Base-by-base conservation (phyloP, 2,329 filamentous ascomycete genomes). In the Fusarium chlamydosporum region DNA sequence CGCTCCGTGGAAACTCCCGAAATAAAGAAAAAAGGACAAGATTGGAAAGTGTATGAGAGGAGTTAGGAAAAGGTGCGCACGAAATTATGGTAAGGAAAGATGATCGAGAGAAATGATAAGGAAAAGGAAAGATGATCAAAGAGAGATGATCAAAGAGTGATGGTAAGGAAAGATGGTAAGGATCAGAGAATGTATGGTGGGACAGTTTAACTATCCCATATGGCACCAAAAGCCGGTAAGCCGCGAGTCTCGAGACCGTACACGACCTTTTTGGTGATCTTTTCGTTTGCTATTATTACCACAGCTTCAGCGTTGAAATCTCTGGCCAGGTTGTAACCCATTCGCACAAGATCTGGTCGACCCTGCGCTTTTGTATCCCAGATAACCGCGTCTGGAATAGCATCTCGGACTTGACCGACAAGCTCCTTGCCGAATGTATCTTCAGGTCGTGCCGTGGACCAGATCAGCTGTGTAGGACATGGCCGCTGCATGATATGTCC, bases 271-370 rank as follows among this genome's bases (percentile, higher is more conserved):
- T 84, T 84, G 18, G 91, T 93, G 34, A 92, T 84, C 58, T 79
- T 84, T 59, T 89, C 87, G 75, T 93, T 94, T 56, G 88, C 89
- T 72, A 94, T 90, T 62, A 93, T 85, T 74, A 92, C 89, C 37
- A 93, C 89, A 4, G 90, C 91, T 81, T 93, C 91, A 3, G 89
- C 79, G 10, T 81, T 78, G 71, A 86, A 89, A 38, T 84, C 82
- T 45, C 88, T 80, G 13, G 81, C 82, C 29, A 90, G 72, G 75
- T 92, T 84, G 75, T 79, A 84, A 6, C 80, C 79, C 77, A 83
- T 82, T 45, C 75, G 75, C 15, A 83, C 80, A n/a, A 86, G 77
- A 65, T 92, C 86, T 4, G 88, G 84, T 8, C 90, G 82, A 0
- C 89, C 89, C 33, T 82, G 81, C 35, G 78, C 75, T 56, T 84